A percentile compares a stretch with the other conserved stretches of the same genome.
Evolutionary conservation across 1,284 basidiomycete genomes (phyloP).

Genomic region (Moesziomyces sp.): DNA sequence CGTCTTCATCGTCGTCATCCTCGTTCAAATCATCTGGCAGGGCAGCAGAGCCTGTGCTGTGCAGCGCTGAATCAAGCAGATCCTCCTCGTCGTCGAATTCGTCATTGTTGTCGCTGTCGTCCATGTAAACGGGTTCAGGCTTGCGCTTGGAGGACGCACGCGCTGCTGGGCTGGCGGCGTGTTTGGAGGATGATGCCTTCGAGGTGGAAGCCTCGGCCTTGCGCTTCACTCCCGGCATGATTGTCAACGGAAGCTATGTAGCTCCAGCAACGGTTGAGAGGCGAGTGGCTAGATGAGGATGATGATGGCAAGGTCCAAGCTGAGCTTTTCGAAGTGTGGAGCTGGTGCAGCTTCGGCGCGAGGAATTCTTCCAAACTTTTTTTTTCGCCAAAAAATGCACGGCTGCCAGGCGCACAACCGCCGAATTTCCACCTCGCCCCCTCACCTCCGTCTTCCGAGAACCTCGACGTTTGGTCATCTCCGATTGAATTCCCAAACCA

Average conservation of each 20-base stretch:
- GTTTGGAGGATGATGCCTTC: slow-evolving; percentile 25
- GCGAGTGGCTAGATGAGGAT: background rate
- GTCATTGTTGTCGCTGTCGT: slow-evolving; percentile 54
- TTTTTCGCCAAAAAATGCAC: background rate
- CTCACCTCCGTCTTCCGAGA: slow-evolving; percentile 15
- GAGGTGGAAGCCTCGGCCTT: slow-evolving; percentile 34
- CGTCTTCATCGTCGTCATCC: slow-evolving; percentile 54
- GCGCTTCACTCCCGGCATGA: slow-evolving; percentile 52
- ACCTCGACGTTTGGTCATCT: too few species aligned
- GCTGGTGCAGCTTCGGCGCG: slow-evolving; percentile 11
- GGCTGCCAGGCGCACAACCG: background rate
- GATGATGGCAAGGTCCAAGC: background rate
- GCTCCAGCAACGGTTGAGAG: background rate
- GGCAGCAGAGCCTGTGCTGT: slow-evolving; percentile 43
- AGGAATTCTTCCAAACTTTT: slow-evolving; percentile 32
- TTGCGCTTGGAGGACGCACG: slow-evolving; percentile 15
- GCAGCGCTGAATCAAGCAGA: slow-evolving; percentile 41
- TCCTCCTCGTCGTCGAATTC: slow-evolving; percentile 63
- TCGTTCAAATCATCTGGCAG: slow-evolving; percentile 26
- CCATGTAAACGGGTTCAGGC: slow-evolving; percentile 17
- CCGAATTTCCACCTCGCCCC: slow-evolving; percentile 2
- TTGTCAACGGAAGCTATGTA: background rate
- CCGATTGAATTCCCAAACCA: background rate
- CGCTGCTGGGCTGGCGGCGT: slow-evolving; percentile 15
- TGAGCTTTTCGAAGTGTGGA: background rate